phyloP scores from a whole-genome alignment of 2,329 filamentous ascomycete species.

The Pestalotiopsis sp. region DNA sequence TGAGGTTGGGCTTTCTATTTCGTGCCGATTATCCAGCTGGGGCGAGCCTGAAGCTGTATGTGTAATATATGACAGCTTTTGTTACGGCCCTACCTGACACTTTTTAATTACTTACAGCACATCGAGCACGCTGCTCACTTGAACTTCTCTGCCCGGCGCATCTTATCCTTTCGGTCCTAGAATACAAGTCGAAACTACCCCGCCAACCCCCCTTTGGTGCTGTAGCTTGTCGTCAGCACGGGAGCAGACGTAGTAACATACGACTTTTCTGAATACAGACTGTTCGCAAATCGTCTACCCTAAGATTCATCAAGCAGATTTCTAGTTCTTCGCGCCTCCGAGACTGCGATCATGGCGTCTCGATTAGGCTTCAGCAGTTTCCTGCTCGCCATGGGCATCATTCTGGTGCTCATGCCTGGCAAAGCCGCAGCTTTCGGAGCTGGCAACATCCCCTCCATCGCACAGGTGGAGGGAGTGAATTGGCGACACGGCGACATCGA shows the following conservation, averaged over 20 bases:
- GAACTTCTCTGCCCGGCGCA: background rate
- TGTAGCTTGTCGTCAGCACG: background rate
- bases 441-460: conserved; percentile 68
- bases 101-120: background rate
- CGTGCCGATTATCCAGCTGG: conserved; percentile 2
- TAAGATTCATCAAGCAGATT: background rate
- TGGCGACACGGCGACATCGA: conserved; percentile 78
- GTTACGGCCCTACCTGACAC: background rate
- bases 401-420: conserved; percentile 58
- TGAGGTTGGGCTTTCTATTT: background rate
- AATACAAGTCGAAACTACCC: background rate
- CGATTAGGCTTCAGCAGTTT: conserved; percentile 48
- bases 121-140: background rate
- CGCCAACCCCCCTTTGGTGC: background rate
- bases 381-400: conserved; percentile 52
- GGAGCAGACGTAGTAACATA: background rate
- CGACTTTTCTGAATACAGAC: background rate
- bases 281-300: background rate
- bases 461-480: conserved; percentile 65
- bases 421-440: conserved; percentile 65
- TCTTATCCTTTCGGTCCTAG: background rate
- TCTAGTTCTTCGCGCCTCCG: too few species aligned
- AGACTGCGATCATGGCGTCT: conserved; percentile 42
- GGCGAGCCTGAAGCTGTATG: background rate
- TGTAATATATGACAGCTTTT: background rate